Base-by-base conservation (phyloP, 176 grass and related monocot species). In the Pontederia crassipes region DNA sequence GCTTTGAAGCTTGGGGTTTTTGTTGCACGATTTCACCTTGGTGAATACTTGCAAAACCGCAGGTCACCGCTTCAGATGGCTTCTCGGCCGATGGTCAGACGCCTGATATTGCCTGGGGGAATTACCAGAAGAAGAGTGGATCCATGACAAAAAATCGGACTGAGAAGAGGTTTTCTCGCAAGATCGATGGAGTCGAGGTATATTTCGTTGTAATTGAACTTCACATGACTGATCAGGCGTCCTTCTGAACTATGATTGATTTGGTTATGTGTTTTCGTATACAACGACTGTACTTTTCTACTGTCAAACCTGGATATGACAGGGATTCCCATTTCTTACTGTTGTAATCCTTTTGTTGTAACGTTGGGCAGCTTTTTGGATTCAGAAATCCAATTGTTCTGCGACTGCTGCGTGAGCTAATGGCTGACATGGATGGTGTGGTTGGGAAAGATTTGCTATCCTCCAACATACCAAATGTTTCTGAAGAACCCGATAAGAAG, bases 161-260 rank as follows among this genome's bases (percentile, higher is more conserved):
- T 12, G 82, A 70, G 62, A 81, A 26, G 11, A 69, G 65, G 68
- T 83, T 90, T 71, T 80, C 78, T 50, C 85, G 77, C n/a, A 95
- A 87, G 58, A 89, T 95, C 45, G 83, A 95, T 85, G 91, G 91
- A 45, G 79, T 67, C n/a, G 83, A 96, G 86, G 91, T 63, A 85
- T 73, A 65, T 62, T 57, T 54, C 45, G 9, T 4, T 1, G 12
- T 61, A 18, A 46, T 68, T 73, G n/a, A n/a, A n/a, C n/a, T n/a
- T n/a, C n/a, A n/a, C n/a, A n/a, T n/a, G n/a, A n/a, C n/a, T n/a
- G n/a, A n/a, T n/a, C n/a, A n/a, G n/a, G n/a, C n/a, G n/a, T n/a
- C n/a, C n/a, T n/a, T n/a, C n/a, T n/a, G n/a, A n/a, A n/a, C n/a
- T n/a, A n/a, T n/a, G n/a, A n/a, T n/a, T n/a, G n/a, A n/a, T n/a